Base-by-base conservation (phyloP, 2,329 filamentous ascomycete genomes). In the Calonectria leucothoes region DNA sequence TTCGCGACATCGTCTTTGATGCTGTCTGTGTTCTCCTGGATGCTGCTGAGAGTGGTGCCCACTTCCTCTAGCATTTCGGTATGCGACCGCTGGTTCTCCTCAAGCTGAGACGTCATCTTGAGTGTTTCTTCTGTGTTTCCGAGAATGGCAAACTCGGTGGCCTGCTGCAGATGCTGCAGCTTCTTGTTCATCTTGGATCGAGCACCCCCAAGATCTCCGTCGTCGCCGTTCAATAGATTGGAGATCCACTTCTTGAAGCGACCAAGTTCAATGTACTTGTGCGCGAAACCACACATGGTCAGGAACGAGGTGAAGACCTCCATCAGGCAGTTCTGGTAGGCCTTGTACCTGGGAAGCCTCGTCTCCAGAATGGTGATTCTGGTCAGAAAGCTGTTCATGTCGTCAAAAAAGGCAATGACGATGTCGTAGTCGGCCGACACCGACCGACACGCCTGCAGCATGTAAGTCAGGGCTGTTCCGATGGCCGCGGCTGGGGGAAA, bases 351-450 rank as follows among this genome's bases (percentile, higher is more conserved):
- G 0, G 83, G 82, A 1, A 84, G 74, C n/a, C 82, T 76, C 0
- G 75, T 78, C 71, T 85, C 81, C 0, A 86, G 49, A 10, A 85
- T 81, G 0, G 81, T 79, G 1, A 85, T 79, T 1, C 84, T 79
- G 31, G 81, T 75, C 5, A 86, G 76, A 29, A 86, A 85, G 7
- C 82, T 82, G 61, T 82, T 82, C 77, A 85, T 84, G 12, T 83
- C 80, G 2, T 83, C 80, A 64, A 86, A 86, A 66, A 86, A 86
- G 5, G 79, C 79, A n/a, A 82, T 78, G 0, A 86, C 79, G 2
- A 83, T 76, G 31, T 86, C 84, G 42, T 85, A 86, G 51, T 86
- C 84, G 0, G 82, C 83, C 0, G 79, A 82, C 0, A 84, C 82
- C 7, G 77, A 73, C 1, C 78, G 76, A 7, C 81, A 82, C 0